phyloP scores from a whole-genome alignment of 23 red algal genomes.

The Gracilaria caudata region DNA sequence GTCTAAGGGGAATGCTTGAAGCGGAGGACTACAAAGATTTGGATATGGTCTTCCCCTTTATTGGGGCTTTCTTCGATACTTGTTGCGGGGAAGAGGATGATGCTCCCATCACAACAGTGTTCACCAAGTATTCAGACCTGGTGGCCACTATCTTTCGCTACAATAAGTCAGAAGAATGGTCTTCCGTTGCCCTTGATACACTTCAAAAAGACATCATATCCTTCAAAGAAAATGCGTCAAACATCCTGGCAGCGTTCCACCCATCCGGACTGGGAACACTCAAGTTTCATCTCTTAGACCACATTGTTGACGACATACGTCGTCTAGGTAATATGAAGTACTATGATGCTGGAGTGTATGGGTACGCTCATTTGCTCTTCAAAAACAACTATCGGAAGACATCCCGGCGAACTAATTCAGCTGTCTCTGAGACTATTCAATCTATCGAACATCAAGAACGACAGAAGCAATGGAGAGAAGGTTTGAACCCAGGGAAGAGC shows the following conservation, averaged over 20 bases:
- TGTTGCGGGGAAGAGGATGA: slow-evolving; percentile 20
- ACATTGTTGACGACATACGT: slow-evolving; percentile 26
- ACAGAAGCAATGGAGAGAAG: slow-evolving; percentile 3
- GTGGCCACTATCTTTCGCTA: neutral
- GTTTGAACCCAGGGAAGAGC: neutral
- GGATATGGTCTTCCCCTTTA: slow-evolving; percentile 54
- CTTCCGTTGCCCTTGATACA: neutral
- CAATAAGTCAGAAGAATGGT: neutral
- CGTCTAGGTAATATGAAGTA: neutral
- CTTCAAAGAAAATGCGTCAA: slow-evolving; percentile 2
- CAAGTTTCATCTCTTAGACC: slow-evolving; percentile 42
- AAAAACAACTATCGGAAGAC: slow-evolving; percentile 10
- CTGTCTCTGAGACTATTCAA: neutral
- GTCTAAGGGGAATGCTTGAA: slow-evolving; percentile 35
- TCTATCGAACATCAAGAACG: neutral
- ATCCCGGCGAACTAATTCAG: neutral
- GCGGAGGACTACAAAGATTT: slow-evolving; percentile 29
- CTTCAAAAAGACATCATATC: neutral
- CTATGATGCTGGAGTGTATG: slow-evolving; percentile 33
- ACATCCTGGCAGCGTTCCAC: slow-evolving; percentile 6
- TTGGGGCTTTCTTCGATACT: slow-evolving; percentile 14
- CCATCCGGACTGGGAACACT: neutral
- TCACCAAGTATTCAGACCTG: slow-evolving; percentile 37
- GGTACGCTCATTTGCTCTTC: slow-evolving; percentile 22
- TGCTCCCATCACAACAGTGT: slow-evolving; percentile 23